Percentiles rank a stretch among this genome's conserved stretches.
Evolutionary conservation across 768 basidiomycete genomes (phyloP).

Genomic region (Suillus cothurnatus): DNA sequence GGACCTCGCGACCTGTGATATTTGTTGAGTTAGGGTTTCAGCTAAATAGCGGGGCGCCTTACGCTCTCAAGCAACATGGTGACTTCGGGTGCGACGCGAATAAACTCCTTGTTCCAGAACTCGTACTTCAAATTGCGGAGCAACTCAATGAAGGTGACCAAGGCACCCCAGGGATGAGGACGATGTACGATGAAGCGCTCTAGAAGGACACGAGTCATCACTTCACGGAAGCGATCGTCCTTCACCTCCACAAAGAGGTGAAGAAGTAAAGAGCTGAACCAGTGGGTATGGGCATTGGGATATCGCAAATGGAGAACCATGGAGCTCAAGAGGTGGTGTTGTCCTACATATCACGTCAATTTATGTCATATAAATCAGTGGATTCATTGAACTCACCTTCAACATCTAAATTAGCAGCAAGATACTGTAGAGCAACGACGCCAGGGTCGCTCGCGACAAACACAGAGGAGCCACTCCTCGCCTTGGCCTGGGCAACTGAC

Average conservation of each 20-base stretch:
- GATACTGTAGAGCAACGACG: constrained; percentile 79
- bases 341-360: constrained; percentile 53
- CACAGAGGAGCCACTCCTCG: constrained; percentile 75
- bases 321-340: constrained; percentile 93
- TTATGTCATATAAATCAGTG: constrained; percentile 3
- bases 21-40: constrained; percentile 13
- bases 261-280: constrained; percentile 92
- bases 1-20: constrained; percentile 67
- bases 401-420: constrained; percentile 81
- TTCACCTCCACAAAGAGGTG: constrained; percentile 83
- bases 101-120: constrained; percentile 88
- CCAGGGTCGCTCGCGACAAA: constrained; percentile 86
- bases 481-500: constrained; percentile 87
- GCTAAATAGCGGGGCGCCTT: constrained; percentile 33
- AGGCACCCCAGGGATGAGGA: constrained; percentile 95
- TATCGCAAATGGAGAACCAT: constrained; percentile 94
- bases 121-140: constrained; percentile 89
- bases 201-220: constrained; percentile 86
- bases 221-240: constrained; percentile 76
- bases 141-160: constrained; percentile 92
- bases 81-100: constrained; percentile 84
- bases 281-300: constrained; percentile 97
- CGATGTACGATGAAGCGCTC: constrained; percentile 94
- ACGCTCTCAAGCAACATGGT: constrained; percentile 84
- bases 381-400: constrained; percentile 65